Percentiles rank a stretch among this genome's conserved stretches.
Conservation (phyloP, 2,329 filamentous ascomycete genomes). For the Ophiocordyceps unilateralis region DNA sequence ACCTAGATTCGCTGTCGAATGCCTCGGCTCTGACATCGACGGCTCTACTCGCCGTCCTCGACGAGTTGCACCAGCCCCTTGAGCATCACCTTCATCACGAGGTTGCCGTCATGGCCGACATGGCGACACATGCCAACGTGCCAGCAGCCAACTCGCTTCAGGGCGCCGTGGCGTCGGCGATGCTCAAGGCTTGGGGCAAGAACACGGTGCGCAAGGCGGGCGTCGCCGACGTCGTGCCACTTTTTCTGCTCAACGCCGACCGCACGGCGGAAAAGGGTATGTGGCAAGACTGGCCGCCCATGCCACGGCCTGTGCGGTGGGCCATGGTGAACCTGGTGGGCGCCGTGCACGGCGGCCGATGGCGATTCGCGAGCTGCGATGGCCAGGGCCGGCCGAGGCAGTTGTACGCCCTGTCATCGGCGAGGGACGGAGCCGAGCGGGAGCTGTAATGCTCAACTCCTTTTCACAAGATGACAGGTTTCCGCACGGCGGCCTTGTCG, state of each 20-base stretch:
- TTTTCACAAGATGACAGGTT: not conserved
- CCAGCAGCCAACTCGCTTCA: slow-evolving; percentile 27
- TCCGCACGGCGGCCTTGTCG: not conserved
- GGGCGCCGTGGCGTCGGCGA: slow-evolving; percentile 25
- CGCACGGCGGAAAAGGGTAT: slow-evolving; percentile 37
- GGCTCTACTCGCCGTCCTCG: slow-evolving; percentile 32
- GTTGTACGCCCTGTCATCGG: slow-evolving; percentile 28
- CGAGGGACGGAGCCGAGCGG: not conserved
- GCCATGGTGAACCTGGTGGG: slow-evolving; percentile 40
- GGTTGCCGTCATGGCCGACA: slow-evolving; percentile 30
- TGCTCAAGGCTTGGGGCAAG: slow-evolving; percentile 46
- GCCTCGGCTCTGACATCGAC: slow-evolving; percentile 24
- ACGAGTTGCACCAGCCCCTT: slow-evolving; percentile 30
- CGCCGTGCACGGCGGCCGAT: slow-evolving; percentile 37
- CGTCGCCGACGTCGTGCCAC: slow-evolving; percentile 41
- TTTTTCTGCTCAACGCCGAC: slow-evolving; percentile 48
- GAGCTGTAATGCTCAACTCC: slow-evolving; percentile 2
- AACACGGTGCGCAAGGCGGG: slow-evolving; percentile 45
- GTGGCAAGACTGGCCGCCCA: slow-evolving; percentile 48
- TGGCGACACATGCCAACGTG: slow-evolving; percentile 31
- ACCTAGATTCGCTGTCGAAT: slow-evolving; percentile 25
- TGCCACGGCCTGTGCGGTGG: slow-evolving; percentile 43
- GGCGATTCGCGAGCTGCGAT: slow-evolving; percentile 50
- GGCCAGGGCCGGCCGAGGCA: slow-evolving; percentile 31
- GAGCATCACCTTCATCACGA: slow-evolving; percentile 38